Base-by-base conservation (phyloP, 495 filamentous ascomycete genomes). In the Lentithecium fluviatile region DNA sequence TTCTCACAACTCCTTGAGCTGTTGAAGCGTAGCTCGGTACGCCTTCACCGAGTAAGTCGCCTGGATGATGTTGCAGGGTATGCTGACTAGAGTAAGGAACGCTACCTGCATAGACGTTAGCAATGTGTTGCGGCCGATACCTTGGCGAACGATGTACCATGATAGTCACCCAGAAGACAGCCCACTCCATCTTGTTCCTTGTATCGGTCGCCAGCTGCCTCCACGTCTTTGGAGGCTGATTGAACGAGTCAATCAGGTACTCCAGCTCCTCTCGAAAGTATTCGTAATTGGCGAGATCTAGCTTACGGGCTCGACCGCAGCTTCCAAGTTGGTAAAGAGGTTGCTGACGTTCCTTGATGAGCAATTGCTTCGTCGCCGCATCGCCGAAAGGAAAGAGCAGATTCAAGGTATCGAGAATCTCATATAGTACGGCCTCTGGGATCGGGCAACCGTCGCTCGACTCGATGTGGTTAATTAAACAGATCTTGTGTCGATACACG, bases 51-150 rank as follows among this genome's bases (percentile, higher is more conserved):
- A 38, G 29, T 58, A 58, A 19, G 29, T 49, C 25, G 45, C 45
- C 38, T 58, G 55, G 26, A 58, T 49, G 45, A 58, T 48, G 43
- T 49, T 58, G 43, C 55, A 58, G 13, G 55, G 55, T 21, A 58
- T 58, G 55, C 55, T 58, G 21, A 58, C 55, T 25, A 58, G 6
- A 13, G 43, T 58, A 26, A 58, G 55, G 29, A 58, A 19, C 8
- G 55, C 55, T n/a, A 58, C 29, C 29, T 32, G 29, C 29, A 32
- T 10, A 32, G 3, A 32, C 29, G 29, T 32, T 10, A 32, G 29
- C 10, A 4, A 32, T 10, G 10, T 32, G 4, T 32, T 32, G 4
- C 29, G 29, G 29, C 10, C 29, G n/a, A n/a, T n/a, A n/a, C n/a
- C n/a, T n/a, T n/a, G n/a, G 29, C 10, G 29, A 32, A 32, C 29